These are phyloP conservation scores for Clathrus columnatus DNA, from an alignment of 768 basidiomycete genomes.

Conservation along the genomic window DNA sequence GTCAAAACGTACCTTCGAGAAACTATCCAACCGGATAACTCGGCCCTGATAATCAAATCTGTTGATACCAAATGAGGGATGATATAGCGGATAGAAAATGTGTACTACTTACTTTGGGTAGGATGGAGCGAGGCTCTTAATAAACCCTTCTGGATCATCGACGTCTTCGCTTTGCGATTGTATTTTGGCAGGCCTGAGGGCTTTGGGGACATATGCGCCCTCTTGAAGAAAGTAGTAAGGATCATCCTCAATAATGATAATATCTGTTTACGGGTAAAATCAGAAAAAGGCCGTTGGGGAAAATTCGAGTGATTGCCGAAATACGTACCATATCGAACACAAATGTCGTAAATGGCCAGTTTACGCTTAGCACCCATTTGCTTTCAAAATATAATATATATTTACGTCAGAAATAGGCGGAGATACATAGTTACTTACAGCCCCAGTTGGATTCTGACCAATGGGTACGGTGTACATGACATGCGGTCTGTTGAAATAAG, in stretches of 20 bases:
- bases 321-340: slow-evolving; percentile 62
- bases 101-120: slow-evolving; percentile 39
- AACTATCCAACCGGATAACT: slow-evolving; percentile 75
- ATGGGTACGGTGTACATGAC: slow-evolving; percentile 70
- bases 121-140: slow-evolving; percentile 50
- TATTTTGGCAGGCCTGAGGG: slow-evolving; percentile 19
- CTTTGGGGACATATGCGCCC: slow-evolving; percentile 42
- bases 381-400: slow-evolving; percentile 22
- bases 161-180: slow-evolving; percentile 19
- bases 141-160: slow-evolving; percentile 37
- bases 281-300: not conserved
- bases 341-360: slow-evolving; percentile 73
- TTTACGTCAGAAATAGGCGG: not conserved
- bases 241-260: slow-evolving; percentile 79
- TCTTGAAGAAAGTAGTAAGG: slow-evolving; percentile 74
- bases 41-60: slow-evolving; percentile 72
- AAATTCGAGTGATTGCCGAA: not conserved
- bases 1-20: slow-evolving; percentile 65
- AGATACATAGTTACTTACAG: slow-evolving; percentile 31
- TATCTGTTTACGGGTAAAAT: slow-evolving; percentile 30
- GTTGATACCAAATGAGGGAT: not conserved
- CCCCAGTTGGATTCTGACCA: slow-evolving; percentile 81
- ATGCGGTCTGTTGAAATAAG: slow-evolving; percentile 44
- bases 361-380: slow-evolving; percentile 58
- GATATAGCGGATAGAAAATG: not conserved